Evolutionary conservation across 169 alveolate species (phyloP).

Genomic region (Plasmodium ovale): DNA sequence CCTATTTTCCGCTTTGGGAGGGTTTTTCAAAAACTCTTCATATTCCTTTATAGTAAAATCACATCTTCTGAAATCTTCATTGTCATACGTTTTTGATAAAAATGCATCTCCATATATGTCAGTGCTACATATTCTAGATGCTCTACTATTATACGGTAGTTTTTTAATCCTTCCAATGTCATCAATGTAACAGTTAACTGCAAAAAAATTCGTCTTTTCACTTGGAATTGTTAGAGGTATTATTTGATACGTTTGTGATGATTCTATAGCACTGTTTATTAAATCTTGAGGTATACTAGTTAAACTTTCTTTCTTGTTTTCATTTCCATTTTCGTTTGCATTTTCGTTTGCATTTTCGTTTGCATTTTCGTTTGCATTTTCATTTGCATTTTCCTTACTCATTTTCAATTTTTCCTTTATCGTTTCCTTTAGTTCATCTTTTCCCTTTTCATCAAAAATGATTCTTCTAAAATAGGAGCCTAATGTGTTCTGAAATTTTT

Average conservation of each 20-base stretch:
- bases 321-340: conserved; percentile 2
- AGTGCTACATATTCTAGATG: conserved; percentile 90
- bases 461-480: conserved; percentile 81
- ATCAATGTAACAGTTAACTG: conserved; percentile 91
- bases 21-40: conserved; percentile 85
- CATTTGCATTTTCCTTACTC: conserved; percentile 39
- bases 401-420: conserved; percentile 77
- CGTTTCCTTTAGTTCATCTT: conserved; percentile 77
- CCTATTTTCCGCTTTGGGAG: conserved; percentile 91
- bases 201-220: conserved; percentile 84
- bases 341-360: conserved; percentile 29
- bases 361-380: neutral
- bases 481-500: conserved; percentile 76
- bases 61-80: conserved; percentile 87
- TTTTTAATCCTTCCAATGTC: conserved; percentile 91
- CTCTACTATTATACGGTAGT: conserved; percentile 90
- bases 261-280: conserved; percentile 58
- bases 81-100: conserved; percentile 90
- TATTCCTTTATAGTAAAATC: conserved; percentile 86
- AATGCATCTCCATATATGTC: conserved; percentile 93
- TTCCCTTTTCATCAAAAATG: conserved; percentile 77
- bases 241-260: conserved; percentile 84
- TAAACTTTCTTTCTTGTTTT: conserved; percentile 12
- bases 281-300: conserved; percentile 46
- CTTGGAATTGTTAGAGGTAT: conserved; percentile 91